A percentile compares a stretch with the other conserved stretches of the same genome.
Conservation (phyloP, 2,329 filamentous ascomycete species). For the Talaromyces atroroseus region DNA sequence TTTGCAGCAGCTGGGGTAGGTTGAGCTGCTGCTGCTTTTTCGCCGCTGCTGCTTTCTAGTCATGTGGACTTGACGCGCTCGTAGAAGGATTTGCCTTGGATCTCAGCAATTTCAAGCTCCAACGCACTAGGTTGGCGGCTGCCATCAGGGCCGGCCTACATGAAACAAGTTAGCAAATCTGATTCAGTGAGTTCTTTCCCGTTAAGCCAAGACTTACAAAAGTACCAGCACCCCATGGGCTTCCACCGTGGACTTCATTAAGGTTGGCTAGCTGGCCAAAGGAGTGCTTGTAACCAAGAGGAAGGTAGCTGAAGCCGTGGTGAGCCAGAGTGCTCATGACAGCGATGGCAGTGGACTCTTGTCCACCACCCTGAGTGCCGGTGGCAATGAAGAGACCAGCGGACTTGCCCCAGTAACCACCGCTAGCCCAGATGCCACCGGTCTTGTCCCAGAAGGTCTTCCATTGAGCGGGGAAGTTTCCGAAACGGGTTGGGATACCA, state of each 20-base stretch:
- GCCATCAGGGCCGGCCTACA: constrained; percentile 58
- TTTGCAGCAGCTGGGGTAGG: constrained; percentile 22
- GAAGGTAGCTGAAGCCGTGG: constrained; percentile 96
- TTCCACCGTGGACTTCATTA: constrained; percentile 75
- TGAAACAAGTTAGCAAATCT: constrained; percentile 10
- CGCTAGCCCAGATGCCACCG: constrained; percentile 73
- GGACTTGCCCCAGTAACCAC: constrained; percentile 79
- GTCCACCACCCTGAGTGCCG: constrained; percentile 78
- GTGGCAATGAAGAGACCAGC: constrained; percentile 88
- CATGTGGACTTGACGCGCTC: constrained; percentile 70
- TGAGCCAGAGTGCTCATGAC: constrained; percentile 81
- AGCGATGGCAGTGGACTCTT: constrained; percentile 79
- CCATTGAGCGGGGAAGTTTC: constrained; percentile 96
- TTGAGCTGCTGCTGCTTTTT: constrained; percentile 16
- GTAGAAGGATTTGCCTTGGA: constrained; percentile 84
- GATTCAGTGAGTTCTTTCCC: constrained; percentile 4
- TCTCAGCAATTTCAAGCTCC: constrained; percentile 73
- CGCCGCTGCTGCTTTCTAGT: constrained; percentile 61
- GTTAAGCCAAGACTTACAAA: constrained; percentile 51
- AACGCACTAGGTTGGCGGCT: constrained; percentile 69
- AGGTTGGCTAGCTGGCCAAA: constrained; percentile 68
- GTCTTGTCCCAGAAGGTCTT: constrained; percentile 82
- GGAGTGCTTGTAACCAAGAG: constrained; percentile 79
- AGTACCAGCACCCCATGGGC: constrained; percentile 89
- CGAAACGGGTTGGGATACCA: constrained; percentile 92